Base-by-base conservation (phyloP, 139 green algal genomes). In the Medakamo hakoo region DNA sequence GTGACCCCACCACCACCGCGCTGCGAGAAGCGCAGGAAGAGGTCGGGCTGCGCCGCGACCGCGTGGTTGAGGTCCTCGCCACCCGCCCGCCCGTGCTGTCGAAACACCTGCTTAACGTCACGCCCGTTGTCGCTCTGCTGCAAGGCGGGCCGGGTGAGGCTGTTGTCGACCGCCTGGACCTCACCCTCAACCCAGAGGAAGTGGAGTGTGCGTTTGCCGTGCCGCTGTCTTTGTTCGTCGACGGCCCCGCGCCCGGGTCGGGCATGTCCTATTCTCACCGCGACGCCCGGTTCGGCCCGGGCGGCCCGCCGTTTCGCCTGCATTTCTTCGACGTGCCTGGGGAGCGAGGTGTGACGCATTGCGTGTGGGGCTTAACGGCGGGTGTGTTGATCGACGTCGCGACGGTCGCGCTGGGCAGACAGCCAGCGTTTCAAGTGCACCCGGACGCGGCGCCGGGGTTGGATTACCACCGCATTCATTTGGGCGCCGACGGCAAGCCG, bases 11-110 rank as follows among this genome's bases (percentile, higher is more conserved):
- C 1, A 61, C 63, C 26, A 78, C 73, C 22, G 78, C 78, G 5
- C 63, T 77, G 48, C 61, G 78, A 27, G 78, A 84, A 48, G 78
- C 78, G 18, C 30, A 81, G 1, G 78, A 84, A 55, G 78, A 84
- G 71, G 62, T 78, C 30, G n/a, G 69, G 31, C 55, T 72, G 3
- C 52, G 22, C 21, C 27, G 22, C 49, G 61, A 26, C 63, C 26
- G 71, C 77, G 61, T 62, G 4, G 25, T 31, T 9, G 9, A 26
- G 25, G 58, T 49, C 21, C 49, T 78, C 14, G 52, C 61, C 29
- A 16, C 27, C 19, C 52, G 79, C 66, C 66, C 63, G 4, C 73
- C 77, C 1, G 64, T 79, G 19, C 66, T 83, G 55, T 73, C 60
- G 40, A 80, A 83, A 55, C 73, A 80, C 66, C 26, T 63, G 22